phyloP scores from a whole-genome alignment of 2,329 filamentous ascomycete species.

The Monosporascus sp. region DNA sequence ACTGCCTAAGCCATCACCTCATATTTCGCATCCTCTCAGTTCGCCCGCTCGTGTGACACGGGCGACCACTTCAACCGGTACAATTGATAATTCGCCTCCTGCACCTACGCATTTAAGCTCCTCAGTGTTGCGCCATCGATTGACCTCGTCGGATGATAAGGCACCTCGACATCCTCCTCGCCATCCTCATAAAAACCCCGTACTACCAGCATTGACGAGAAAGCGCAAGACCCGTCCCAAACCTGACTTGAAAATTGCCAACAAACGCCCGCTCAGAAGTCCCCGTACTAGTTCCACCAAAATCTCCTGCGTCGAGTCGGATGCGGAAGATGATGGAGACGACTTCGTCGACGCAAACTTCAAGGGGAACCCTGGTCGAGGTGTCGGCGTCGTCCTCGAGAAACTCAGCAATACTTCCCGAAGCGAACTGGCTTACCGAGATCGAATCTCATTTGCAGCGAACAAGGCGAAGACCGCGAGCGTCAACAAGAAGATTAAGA shows the following conservation, averaged over 20 bases:
- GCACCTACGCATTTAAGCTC: neutral
- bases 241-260: constrained; percentile 1
- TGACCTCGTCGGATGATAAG: neutral
- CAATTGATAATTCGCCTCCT: neutral
- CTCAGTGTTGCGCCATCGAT: neutral
- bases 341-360: neutral
- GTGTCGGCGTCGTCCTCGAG: neutral
- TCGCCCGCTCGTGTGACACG: neutral
- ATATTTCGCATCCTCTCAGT: neutral
- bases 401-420: neutral
- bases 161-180: neutral
- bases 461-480: neutral
- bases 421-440: neutral
- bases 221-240: constrained; percentile 8
- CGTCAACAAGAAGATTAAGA: neutral
- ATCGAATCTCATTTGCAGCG: neutral
- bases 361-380: neutral
- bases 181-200: too few species aligned
- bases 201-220: constrained; percentile 1
- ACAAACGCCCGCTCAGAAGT: constrained; percentile 3
- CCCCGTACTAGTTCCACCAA: constrained; percentile 1
- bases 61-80: too few species aligned
- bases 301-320: constrained; percentile 1
- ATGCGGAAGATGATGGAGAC: neutral
- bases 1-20: neutral